phyloP scores from a whole-genome alignment of 2,329 filamentous ascomycete genomes.

The Aureobasidium sp. region DNA sequence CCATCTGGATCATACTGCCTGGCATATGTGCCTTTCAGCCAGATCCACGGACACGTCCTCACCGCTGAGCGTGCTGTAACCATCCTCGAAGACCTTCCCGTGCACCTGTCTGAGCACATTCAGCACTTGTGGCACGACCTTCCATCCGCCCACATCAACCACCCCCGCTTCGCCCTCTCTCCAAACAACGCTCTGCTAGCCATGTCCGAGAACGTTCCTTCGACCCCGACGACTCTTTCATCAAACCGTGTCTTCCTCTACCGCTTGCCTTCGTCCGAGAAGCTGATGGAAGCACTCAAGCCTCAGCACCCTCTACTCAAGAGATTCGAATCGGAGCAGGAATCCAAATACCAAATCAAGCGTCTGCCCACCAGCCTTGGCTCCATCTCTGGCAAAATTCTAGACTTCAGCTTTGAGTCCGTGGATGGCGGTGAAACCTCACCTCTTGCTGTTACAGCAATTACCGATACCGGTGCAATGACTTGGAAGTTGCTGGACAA shows the following conservation, averaged over 20 bases:
- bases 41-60: constrained; percentile 13
- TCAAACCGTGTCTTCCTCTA: constrained; percentile 27
- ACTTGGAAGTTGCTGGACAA: constrained; percentile 10
- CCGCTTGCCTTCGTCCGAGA: constrained; percentile 22
- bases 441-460: not conserved
- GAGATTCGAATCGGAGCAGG: not conserved
- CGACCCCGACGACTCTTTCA: constrained; percentile 24
- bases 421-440: not conserved
- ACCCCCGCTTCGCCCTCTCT: constrained; percentile 25
- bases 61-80: constrained; percentile 23
- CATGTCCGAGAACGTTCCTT: constrained; percentile 25
- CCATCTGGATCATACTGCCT: constrained; percentile 24
- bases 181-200: constrained; percentile 22
- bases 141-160: constrained; percentile 29
- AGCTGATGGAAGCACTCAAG: constrained; percentile 20
- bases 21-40: constrained; percentile 24
- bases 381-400: constrained; percentile 5
- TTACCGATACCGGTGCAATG: not conserved
- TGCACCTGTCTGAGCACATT: constrained; percentile 22
- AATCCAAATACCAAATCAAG: constrained; percentile 7
- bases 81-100: constrained; percentile 26
- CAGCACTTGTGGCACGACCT: constrained; percentile 27
- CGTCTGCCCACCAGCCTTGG: constrained; percentile 16
- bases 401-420: constrained; percentile 8
- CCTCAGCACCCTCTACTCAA: not conserved